Conservation (phyloP, 2,329 filamentous ascomycete genomes). For the Trichoderma sp. region DNA sequence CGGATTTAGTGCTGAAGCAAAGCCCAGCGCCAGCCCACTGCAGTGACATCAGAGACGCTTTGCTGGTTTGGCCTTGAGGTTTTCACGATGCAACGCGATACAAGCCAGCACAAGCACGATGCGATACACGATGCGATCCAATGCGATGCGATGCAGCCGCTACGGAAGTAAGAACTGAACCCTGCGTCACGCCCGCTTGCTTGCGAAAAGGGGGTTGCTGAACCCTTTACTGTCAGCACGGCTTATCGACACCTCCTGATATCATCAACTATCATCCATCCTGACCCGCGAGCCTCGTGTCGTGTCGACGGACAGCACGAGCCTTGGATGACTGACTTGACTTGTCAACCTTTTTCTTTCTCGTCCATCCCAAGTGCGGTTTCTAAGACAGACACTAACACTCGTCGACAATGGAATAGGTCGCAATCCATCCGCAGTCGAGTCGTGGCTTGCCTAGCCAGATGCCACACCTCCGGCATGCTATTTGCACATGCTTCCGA, state of each 20-base stretch:
- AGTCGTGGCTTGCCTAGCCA: not conserved
- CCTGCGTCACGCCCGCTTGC: not conserved
- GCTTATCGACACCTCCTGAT: not conserved
- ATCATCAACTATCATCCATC: conserved; percentile 5
- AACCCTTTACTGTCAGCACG: not conserved
- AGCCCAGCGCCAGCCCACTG: not conserved
- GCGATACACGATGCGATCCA: not conserved
- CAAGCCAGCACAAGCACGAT: not conserved
- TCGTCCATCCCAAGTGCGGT: not conserved
- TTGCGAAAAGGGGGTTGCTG: not conserved
- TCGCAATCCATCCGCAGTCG: not conserved
- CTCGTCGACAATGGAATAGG: not conserved
- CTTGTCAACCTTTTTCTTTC: not conserved
- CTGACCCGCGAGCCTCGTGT: not conserved
- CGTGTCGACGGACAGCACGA: not conserved
- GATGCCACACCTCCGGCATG: not conserved
- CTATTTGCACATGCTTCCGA: not conserved
- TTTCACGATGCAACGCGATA: not conserved
- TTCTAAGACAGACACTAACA: not conserved
- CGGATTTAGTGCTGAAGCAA: not conserved
- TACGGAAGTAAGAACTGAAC: not conserved
- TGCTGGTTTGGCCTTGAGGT: not conserved
- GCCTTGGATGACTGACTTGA: not conserved
- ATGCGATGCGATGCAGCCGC: not conserved
- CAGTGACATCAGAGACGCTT: conserved; percentile 20